Evolutionary conservation across 495 filamentous ascomycete species (phyloP), one percentile per base, ranked within the genome.

Genomic region (Trichoderma erinaceum): DNA sequence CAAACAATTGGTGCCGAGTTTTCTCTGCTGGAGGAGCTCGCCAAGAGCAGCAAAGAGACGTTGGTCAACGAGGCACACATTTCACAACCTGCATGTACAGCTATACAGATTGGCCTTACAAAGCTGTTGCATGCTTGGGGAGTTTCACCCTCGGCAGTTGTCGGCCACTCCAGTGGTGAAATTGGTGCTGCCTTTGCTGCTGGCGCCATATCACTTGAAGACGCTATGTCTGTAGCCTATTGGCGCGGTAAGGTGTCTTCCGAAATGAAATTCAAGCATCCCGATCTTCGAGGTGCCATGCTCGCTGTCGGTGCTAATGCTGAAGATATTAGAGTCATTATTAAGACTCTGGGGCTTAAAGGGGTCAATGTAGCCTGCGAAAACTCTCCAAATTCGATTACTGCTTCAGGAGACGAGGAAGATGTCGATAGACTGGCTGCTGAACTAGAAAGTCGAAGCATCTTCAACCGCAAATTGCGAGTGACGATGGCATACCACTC

Each of bases 161-260:
- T 84, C 6, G 83, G 86, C 4, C 85, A 88, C 68, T 87, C 85
- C 12, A 85, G 81, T 71, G 85, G 86, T 6, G 86, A 88, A 68
- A 86, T 86, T 3, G 78, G 73, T 21, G 81, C 80, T n/a, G 79
- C 80, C 0, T 81, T 75, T 65, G 71, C 78, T 29, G 72, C 71
- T 6, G 78, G 79, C 8, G 73, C 76, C 15, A 67, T 84, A 3
- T 74, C 70, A 10, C 78, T 80, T 12, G 68, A 75, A 7, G 80
- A 81, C 5, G 79, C 78, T 16, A 83, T 85, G 76, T 71, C 79
- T 25, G 69, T 82, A 0, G 80, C 86, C 15, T 76, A 77, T 75
- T 72, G 78, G 70, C 77, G 77, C 52, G 73, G 80, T 13, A 71
- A 68, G 23, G 69, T 65, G 38, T 69, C 72, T 44, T 15, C 61